These are phyloP conservation scores for Rhizopus stolonifer DNA, from an alignment of 371 early-diverging fungal genomes.

Conservation along the genomic window DNA sequence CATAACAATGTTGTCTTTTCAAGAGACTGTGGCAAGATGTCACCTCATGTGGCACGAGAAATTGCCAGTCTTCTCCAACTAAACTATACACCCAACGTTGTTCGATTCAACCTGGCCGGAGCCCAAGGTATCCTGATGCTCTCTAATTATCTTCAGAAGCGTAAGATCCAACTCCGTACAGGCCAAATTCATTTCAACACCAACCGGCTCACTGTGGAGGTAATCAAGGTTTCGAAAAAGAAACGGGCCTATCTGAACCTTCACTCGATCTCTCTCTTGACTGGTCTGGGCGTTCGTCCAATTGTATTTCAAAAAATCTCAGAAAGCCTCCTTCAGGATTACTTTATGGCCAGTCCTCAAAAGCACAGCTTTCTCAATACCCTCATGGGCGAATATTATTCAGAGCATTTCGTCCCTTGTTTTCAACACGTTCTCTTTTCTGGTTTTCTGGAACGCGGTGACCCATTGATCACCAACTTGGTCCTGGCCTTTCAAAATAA, in stretches of 20 bases:
- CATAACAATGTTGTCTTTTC: conserved; percentile 53
- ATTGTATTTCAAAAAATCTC: conserved; percentile 24
- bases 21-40: conserved; percentile 76
- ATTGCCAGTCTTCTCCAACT: conserved; percentile 26
- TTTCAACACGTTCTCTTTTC: conserved; percentile 40
- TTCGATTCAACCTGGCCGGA: conserved; percentile 76
- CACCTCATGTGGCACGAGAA: conserved; percentile 43
- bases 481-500: conserved; percentile 45
- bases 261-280: conserved; percentile 60
- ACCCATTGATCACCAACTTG: conserved; percentile 57
- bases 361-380: not conserved
- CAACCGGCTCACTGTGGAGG: conserved; percentile 46
- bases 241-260: conserved; percentile 60
- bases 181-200: conserved; percentile 68
- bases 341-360: not conserved
- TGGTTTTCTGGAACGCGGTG: conserved; percentile 45
- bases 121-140: conserved; percentile 66
- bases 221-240: conserved; percentile 42
- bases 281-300: conserved; percentile 57
- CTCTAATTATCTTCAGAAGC: conserved; percentile 22
- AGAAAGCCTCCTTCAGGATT: conserved; percentile 29
- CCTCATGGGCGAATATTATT: conserved; percentile 44
- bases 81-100: conserved; percentile 61
- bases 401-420: conserved; percentile 25
- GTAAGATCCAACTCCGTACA: conserved; percentile 49